phyloP scores from a whole-genome alignment of 2,329 filamentous ascomycete genomes.

The Paraphoma chrysanthemicola region DNA sequence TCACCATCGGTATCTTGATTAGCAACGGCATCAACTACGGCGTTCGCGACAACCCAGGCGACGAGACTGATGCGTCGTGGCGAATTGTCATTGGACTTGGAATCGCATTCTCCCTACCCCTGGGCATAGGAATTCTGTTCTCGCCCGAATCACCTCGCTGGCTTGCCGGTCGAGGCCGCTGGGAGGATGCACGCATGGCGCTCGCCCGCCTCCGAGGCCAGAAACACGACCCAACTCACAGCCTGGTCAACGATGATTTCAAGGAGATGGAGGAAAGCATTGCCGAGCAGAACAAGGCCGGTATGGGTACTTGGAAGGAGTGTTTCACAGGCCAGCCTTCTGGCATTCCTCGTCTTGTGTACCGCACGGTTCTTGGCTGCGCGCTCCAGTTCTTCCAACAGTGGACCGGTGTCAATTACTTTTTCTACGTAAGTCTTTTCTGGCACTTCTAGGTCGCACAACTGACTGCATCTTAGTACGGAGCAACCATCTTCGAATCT shows the following conservation, averaged over 20 bases:
- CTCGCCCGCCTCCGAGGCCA: constrained; percentile 62
- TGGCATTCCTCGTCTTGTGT: constrained; percentile 49
- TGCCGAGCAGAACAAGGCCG: constrained; percentile 33
- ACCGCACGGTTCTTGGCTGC: constrained; percentile 39
- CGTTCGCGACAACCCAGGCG: constrained; percentile 47
- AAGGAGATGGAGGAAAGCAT: constrained; percentile 48
- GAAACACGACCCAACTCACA: constrained; percentile 55
- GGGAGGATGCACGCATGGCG: constrained; percentile 58
- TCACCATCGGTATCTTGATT: constrained; percentile 52
- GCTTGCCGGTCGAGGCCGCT: constrained; percentile 57
- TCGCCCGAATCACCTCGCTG: constrained; percentile 44
- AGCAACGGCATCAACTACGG: constrained; percentile 48
- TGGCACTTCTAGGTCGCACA: not conserved
- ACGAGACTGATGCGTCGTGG: constrained; percentile 48
- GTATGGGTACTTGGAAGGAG: constrained; percentile 38
- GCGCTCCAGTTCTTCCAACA: constrained; percentile 42
- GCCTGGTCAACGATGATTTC: constrained; percentile 60
- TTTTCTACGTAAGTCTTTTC: constrained; percentile 44
- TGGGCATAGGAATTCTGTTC: constrained; percentile 40
- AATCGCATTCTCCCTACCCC: constrained; percentile 39
- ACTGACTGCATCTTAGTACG: constrained; percentile 56
- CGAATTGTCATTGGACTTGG: constrained; percentile 43
- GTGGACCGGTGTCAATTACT: constrained; percentile 60
- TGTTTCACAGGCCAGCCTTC: constrained; percentile 44
- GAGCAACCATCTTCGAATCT: constrained; percentile 70